Conservation (phyloP, 2,329 filamentous ascomycete genomes). For the Penicillium paneum region DNA sequence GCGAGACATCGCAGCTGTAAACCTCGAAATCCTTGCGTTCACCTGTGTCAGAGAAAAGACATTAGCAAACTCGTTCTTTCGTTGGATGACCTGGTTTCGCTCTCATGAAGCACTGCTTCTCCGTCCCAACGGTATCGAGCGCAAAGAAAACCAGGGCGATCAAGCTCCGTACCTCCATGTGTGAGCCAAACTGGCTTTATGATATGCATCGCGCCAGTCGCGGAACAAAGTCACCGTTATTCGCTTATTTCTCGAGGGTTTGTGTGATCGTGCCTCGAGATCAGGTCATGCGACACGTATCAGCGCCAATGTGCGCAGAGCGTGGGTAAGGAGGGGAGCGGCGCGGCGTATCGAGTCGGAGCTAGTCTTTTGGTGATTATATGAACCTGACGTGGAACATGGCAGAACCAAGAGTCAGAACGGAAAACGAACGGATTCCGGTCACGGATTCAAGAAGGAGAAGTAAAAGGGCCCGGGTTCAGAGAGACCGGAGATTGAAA, state of each 20-base stretch:
- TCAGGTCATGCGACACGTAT: background rate
- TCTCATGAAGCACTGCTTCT: background rate
- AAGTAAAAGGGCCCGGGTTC: slow-evolving; percentile 2
- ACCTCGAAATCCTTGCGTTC: slow-evolving; percentile 99
- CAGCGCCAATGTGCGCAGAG: background rate
- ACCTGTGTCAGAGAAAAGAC: slow-evolving; percentile 49
- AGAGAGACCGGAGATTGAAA: slow-evolving; percentile 13
- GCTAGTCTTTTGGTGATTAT: slow-evolving; percentile 2
- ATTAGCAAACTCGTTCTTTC: slow-evolving; percentile 15
- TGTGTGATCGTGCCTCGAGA: background rate
- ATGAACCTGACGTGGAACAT: slow-evolving; percentile 26
- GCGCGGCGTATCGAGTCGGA: slow-evolving; percentile 6
- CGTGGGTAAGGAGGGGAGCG: background rate
- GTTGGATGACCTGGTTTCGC: background rate
- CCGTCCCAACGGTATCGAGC: background rate
- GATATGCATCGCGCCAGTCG: slow-evolving; percentile 63
- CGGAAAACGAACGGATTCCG: background rate
- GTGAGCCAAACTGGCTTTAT: slow-evolving; percentile 95
- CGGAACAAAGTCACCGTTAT: slow-evolving; percentile 5
- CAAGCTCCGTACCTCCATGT: slow-evolving; percentile 66
- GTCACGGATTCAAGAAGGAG: background rate
- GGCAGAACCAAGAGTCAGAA: slow-evolving; percentile 20
- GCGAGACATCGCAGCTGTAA: slow-evolving; percentile 95
- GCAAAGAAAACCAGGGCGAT: slow-evolving; percentile 3
- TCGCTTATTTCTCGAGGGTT: background rate